Evolutionary conservation across 208 protist genomes (phyloP), one percentile per base, ranked within the genome.

Genomic region (Endotrypanum monterogeii): DNA sequence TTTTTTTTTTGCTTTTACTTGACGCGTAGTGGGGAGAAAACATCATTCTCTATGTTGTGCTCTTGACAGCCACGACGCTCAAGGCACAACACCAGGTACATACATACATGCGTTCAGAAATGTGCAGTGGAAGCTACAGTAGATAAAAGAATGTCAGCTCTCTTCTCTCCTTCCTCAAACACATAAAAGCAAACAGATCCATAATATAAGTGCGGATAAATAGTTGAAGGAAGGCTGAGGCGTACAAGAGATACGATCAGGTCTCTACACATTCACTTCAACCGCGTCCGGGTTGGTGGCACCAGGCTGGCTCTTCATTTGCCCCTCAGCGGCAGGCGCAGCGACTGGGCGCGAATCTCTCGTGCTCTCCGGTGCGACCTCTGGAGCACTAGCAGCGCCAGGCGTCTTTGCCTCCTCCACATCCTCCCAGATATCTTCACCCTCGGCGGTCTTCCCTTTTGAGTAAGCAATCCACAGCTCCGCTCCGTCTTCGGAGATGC

Each of bases 391-490:
- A 60, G 55, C 25, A 20, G 66, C 66, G 16, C 82, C 76, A n/a
- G 76, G 65, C 7, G 67, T 6, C 83, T 89, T 86, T 3, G 93
- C 91, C 69, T 97, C 91, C 71, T 88, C 83, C 12, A 89, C 65
- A 3, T 88, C 82, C 71, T 97, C 93, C 87, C 89, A 97, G 51
- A 92, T 76, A 25, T 74, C 63, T 41, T 95, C 87, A 16, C 89
- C 85, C 41, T 94, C 91, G 2, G 30, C 73, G 7, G 85, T 94
- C n/a, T 78, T 77, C 20, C 80, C 84, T 58, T 91, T 94, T 2
- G 85, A 79, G 74, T 93, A 82, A n/a, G 86, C 90, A 62, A 97
- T 88, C 61, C 88, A 71, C 67, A 97, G 69, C 84, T 94, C 91
- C n/a, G 87, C 89, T 39, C 89, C 93, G 61, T 97, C 90, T 41